A percentile compares a stretch with the other conserved stretches of the same genome.
Evolutionary conservation across 768 basidiomycete species (phyloP).

Genomic region (Lactarius sanguifluus): DNA sequence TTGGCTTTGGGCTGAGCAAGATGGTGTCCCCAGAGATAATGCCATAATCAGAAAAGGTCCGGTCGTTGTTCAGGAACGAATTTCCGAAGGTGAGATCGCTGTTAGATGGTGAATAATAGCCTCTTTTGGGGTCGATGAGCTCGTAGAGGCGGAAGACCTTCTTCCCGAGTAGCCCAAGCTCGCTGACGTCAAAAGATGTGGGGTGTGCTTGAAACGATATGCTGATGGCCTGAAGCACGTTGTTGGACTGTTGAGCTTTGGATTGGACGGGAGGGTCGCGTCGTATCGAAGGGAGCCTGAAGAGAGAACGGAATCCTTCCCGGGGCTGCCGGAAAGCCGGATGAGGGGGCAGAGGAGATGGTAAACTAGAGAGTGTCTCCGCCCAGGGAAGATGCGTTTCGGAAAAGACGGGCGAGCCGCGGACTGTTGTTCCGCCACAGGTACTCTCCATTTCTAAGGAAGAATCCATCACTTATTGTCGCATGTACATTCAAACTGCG

Average conservation of each 20-base stretch:
- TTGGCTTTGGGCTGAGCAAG: slow-evolving; percentile 1
- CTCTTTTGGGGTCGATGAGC: background rate
- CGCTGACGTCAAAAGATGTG: background rate
- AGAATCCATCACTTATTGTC: background rate
- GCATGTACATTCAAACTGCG: background rate
- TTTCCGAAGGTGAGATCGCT: background rate
- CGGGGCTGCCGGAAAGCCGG: no score
- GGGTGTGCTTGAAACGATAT: background rate
- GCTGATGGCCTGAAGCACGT: background rate
- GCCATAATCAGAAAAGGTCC: background rate
- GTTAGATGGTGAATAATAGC: background rate
- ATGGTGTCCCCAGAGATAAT: slow-evolving; percentile 4
- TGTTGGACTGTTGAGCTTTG: background rate
- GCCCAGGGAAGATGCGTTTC: background rate
- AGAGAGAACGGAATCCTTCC: no score
- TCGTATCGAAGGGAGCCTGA: background rate
- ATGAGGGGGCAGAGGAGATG: no score
- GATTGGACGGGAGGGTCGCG: background rate
- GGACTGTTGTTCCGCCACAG: no score
- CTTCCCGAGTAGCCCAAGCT: background rate
- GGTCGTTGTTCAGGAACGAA: background rate
- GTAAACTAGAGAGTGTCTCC: no score
- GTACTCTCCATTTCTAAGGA: background rate
- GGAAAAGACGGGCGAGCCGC: background rate
- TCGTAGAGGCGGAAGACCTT: slow-evolving; percentile 2